A percentile compares a stretch with the other conserved stretches of the same genome.
Evolutionary conservation across 2,329 filamentous ascomycete species (phyloP).

Genomic region (Tolypocladium amazonense): DNA sequence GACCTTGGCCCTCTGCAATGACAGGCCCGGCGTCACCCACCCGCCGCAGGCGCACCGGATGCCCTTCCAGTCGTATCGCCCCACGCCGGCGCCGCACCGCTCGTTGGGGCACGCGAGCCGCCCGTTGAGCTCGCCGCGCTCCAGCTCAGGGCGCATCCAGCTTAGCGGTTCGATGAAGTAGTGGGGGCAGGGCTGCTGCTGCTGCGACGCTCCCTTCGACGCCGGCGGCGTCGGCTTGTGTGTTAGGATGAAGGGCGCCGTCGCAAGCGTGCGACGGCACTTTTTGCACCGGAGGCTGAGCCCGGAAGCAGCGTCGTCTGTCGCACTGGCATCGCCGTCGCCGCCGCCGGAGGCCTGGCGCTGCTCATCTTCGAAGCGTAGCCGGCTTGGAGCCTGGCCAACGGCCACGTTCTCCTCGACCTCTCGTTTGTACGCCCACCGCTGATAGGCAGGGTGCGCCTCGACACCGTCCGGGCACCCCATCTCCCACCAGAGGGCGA

Average conservation of each 20-base stretch:
- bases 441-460: constrained; percentile 66
- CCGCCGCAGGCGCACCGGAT: constrained; percentile 83
- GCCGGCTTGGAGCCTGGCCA: constrained; percentile 69
- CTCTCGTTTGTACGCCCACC: constrained; percentile 49
- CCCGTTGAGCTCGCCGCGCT: constrained; percentile 72
- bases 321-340: background rate
- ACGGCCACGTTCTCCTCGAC: constrained; percentile 51
- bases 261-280: constrained; percentile 60
- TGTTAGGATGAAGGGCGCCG: constrained; percentile 50
- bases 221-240: constrained; percentile 31
- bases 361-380: constrained; percentile 74
- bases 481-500: constrained; percentile 82
- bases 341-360: background rate
- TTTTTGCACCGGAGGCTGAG: constrained; percentile 68
- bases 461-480: constrained; percentile 59
- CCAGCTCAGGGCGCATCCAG: constrained; percentile 85
- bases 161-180: constrained; percentile 85
- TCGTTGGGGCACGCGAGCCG: constrained; percentile 70
- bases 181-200: constrained; percentile 53
- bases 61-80: constrained; percentile 93
- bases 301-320: constrained; percentile 4
- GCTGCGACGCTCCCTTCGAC: constrained; percentile 4
- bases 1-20: constrained; percentile 69
- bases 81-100: constrained; percentile 73
- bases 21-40: constrained; percentile 89